Evolutionary conservation across 1,284 basidiomycete species (phyloP).

Genomic region (Somion occarium): DNA sequence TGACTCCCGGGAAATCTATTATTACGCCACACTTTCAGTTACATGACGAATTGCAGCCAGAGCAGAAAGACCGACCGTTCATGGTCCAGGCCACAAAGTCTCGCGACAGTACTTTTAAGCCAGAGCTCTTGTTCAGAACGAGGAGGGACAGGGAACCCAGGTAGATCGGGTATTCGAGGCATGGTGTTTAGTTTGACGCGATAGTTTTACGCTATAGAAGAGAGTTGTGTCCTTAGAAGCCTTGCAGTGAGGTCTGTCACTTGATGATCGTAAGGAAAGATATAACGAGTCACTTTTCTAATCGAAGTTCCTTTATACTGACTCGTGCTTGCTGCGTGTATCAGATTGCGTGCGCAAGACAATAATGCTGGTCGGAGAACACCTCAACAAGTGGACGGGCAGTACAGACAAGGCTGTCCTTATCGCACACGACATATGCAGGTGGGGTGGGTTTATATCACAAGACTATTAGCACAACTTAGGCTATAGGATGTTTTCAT

Average conservation of each 20-base stretch:
- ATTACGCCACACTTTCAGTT: not conserved
- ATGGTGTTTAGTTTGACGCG: conserved; percentile 22
- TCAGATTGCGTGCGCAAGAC: no score
- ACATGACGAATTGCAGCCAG: not conserved
- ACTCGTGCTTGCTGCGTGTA: not conserved
- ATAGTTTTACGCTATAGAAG: not conserved
- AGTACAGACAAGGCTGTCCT: no score
- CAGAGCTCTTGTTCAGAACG: conserved; percentile 54
- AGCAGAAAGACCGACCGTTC: conserved; percentile 38
- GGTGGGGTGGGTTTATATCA: no score
- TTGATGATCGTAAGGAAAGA: not conserved
- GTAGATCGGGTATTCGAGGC: conserved; percentile 58
- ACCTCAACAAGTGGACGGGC: no score
- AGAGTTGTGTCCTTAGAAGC: not conserved
- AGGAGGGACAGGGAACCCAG: conserved; percentile 51
- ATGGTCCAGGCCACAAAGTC: conserved; percentile 59
- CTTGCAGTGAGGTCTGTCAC: not conserved
- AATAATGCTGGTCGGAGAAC: not conserved
- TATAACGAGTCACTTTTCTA: not conserved
- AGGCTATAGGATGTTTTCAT: no score
- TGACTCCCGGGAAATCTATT: conserved; percentile 88
- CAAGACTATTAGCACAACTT: no score
- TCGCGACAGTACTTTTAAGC: conserved; percentile 61
- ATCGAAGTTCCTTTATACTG: not conserved
- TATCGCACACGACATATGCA: no score